Evolutionary conservation across 371 early-diverging fungal genomes (phyloP).

Genomic region (Mortierella sp.): DNA sequence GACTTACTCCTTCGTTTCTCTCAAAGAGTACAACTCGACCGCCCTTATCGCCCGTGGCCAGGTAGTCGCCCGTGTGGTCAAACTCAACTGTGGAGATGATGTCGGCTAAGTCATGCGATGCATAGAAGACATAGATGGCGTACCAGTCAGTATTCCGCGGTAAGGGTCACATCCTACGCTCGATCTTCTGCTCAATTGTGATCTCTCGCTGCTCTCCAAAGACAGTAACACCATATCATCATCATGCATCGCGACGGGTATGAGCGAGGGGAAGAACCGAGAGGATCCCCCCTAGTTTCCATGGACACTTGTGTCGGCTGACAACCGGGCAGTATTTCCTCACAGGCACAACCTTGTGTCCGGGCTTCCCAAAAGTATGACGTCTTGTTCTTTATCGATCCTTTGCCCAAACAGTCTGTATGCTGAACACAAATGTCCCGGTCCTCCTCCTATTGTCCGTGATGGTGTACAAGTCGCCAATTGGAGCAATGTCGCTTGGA

Average conservation of each 20-base stretch:
- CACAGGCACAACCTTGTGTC: conserved; percentile 14
- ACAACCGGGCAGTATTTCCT: not conserved
- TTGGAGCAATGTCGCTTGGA: too few species aligned
- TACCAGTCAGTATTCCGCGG: not conserved
- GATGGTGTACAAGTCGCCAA: not conserved
- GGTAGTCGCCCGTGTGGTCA: conserved; percentile 95
- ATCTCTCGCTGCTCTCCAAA: too few species aligned
- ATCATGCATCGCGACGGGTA: too few species aligned
- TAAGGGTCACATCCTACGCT: too few species aligned
- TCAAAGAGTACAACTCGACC: conserved; percentile 98
- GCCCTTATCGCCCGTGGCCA: conserved; percentile 98
- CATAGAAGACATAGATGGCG: not conserved
- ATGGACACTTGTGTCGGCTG: not conserved
- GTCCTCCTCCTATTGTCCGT: too few species aligned
- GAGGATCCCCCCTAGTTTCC: not conserved
- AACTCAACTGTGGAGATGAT: conserved; percentile 98
- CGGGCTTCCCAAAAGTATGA: conserved; percentile 14
- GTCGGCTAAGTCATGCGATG: conserved; percentile 76
- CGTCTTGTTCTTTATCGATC: conserved; percentile 14
- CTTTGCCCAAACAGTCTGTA: not conserved
- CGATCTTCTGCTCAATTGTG: too few species aligned
- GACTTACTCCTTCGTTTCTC: conserved; percentile 91
- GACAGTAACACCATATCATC: too few species aligned
- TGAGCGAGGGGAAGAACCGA: too few species aligned
- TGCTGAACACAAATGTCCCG: too few species aligned